These are phyloP conservation scores for Pythium oligandrum DNA, from an alignment of 352 stramenopile species.

Conservation along the genomic window DNA sequence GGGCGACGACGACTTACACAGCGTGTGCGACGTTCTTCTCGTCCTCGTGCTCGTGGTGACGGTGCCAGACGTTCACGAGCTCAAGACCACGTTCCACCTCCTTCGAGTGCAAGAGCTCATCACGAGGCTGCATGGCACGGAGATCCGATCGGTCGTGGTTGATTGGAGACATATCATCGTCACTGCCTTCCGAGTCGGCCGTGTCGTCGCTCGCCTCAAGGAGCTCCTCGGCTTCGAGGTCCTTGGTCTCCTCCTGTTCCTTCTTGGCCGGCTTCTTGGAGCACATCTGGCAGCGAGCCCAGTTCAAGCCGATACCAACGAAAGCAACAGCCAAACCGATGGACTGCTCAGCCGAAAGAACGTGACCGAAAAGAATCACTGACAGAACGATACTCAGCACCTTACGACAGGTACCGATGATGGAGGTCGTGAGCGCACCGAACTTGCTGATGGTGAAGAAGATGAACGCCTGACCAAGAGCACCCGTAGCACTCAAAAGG, in stretches of 20 bases:
- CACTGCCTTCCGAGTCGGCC: constrained; percentile 44
- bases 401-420: constrained; percentile 84
- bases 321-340: constrained; percentile 65
- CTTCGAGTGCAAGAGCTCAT: constrained; percentile 27
- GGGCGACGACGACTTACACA: constrained; percentile 17
- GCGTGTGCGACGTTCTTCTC: constrained; percentile 18
- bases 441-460: constrained; percentile 88
- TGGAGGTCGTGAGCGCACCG: constrained; percentile 75
- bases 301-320: constrained; percentile 73
- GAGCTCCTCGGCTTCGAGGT: constrained; percentile 45
- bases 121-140: constrained; percentile 20
- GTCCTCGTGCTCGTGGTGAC: constrained; percentile 27
- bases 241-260: constrained; percentile 18
- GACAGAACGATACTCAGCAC: constrained; percentile 84
- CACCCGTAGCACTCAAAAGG: constrained; percentile 70
- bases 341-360: constrained; percentile 61
- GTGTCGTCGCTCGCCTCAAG: constrained; percentile 64
- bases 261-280: constrained; percentile 26
- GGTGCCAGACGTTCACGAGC: constrained; percentile 65
- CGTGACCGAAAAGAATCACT: constrained; percentile 77
- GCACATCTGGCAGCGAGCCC: constrained; percentile 55
- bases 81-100: constrained; percentile 60
- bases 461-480: constrained; percentile 78
- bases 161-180: constrained; percentile 27
- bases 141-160: constrained; percentile 19